Conservation (phyloP, 768 basidiomycete species). For the Boletus vinaceobasis region DNA sequence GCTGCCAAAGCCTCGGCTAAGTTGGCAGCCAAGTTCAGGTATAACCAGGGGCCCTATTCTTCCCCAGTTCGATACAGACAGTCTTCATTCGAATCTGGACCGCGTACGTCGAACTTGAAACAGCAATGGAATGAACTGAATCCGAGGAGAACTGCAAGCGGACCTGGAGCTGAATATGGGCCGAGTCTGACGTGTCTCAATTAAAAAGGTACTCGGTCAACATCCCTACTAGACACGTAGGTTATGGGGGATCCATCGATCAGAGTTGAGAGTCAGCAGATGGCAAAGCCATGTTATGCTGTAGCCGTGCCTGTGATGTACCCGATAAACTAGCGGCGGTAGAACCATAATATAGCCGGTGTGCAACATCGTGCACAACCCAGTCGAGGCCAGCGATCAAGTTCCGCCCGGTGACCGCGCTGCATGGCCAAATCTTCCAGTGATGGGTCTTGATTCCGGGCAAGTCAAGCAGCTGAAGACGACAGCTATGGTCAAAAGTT, state of each 20-base stretch:
- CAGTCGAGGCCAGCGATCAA: conserved; percentile 85
- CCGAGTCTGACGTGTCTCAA: conserved; percentile 10
- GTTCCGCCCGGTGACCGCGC: conserved; percentile 86
- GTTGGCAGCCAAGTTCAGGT: neutral
- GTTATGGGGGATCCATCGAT: conserved; percentile 4
- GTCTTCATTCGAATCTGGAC: conserved; percentile 8
- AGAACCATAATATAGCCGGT: conserved; percentile 80
- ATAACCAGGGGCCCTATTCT: neutral
- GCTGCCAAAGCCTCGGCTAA: neutral
- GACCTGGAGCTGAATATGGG: conserved; percentile 1
- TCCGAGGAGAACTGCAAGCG: conserved; percentile 7
- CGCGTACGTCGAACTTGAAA: conserved; percentile 7
- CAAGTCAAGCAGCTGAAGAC: conserved; percentile 71
- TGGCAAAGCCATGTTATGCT: neutral
- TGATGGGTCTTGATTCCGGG: conserved; percentile 79
- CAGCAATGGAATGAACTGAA: conserved; percentile 2
- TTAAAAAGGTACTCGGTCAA: conserved; percentile 1
- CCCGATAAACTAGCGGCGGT: conserved; percentile 10
- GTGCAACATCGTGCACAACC: conserved; percentile 86
- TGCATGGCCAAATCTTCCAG: conserved; percentile 90
- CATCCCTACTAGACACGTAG: conserved; percentile 10
- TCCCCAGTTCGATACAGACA: conserved; percentile 2
- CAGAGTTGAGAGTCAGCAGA: neutral
- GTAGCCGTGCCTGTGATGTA: neutral
- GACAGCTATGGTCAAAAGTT: conserved; percentile 5